Evolutionary conservation across 164 flowering plant genomes (phyloP).

Genomic region (Liquidambar formosana): DNA sequence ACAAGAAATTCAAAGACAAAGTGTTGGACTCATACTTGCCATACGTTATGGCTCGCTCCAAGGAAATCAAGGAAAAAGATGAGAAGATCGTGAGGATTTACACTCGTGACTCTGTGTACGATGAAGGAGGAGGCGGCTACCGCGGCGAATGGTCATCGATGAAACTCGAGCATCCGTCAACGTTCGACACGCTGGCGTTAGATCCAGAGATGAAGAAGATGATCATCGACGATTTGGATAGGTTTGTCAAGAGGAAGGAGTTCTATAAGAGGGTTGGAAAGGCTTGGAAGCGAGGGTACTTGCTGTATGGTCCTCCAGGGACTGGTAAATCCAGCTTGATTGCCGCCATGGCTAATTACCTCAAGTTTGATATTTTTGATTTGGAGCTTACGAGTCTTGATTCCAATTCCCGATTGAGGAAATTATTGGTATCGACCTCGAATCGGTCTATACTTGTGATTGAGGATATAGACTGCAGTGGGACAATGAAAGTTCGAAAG

Average conservation of each 20-base stretch:
- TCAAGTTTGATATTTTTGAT: constrained; percentile 49
- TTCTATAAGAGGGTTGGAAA: constrained; percentile 46
- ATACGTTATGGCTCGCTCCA: constrained; percentile 20
- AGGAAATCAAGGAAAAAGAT: constrained; percentile 23
- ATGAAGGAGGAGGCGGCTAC: background rate
- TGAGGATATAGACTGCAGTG: constrained; percentile 52
- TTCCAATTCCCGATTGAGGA: constrained; percentile 26
- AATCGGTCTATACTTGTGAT: constrained; percentile 46
- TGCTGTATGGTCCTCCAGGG: constrained; percentile 57
- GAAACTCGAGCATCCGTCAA: constrained; percentile 55
- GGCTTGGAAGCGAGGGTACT: constrained; percentile 58
- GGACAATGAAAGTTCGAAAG: constrained; percentile 24
- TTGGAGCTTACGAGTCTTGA: constrained; percentile 29
- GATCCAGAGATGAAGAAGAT: constrained; percentile 35
- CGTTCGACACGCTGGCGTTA: constrained; percentile 57
- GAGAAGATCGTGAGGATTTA: constrained; percentile 35
- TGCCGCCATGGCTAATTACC: constrained; percentile 54
- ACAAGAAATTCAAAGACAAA: constrained; percentile 29
- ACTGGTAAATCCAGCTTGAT: constrained; percentile 56
- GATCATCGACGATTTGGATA: constrained; percentile 44
- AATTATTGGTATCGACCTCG: constrained; percentile 22
- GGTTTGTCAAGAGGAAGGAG: constrained; percentile 47
- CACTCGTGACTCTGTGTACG: constrained; percentile 9
- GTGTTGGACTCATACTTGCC: constrained; percentile 40
- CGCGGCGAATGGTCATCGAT: constrained; percentile 34